Evolutionary conservation across 371 early-diverging fungal species (phyloP).

Genomic region (Nematocida sp.): DNA sequence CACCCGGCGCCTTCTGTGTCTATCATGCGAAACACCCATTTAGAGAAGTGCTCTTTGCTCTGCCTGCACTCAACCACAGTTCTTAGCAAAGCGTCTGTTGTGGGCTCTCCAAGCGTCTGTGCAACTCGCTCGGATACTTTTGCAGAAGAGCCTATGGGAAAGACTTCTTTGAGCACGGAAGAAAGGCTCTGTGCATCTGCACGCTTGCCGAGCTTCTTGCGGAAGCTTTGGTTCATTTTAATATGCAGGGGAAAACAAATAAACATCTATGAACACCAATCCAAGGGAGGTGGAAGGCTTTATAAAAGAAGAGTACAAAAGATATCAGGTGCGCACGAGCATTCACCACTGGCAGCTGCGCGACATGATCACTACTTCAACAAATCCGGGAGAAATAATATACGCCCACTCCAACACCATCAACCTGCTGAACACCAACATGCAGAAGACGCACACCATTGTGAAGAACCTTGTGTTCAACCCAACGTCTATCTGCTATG

Average conservation of each 20-base stretch:
- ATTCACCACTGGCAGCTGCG: constrained; percentile 74
- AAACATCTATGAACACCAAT: constrained; percentile 11
- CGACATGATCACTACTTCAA: constrained; percentile 67
- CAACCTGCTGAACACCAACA: constrained; percentile 42
- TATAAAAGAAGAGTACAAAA: constrained; percentile 38
- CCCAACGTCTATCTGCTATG: constrained; percentile 50
- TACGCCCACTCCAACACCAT: constrained; percentile 50
- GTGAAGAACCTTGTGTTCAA: constrained; percentile 50
- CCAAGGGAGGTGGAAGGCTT: constrained; percentile 44
- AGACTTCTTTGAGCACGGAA: constrained; percentile 10
- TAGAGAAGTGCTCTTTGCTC: constrained; percentile 12
- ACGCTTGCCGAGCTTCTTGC: not conserved
- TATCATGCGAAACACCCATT: constrained; percentile 27
- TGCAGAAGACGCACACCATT: constrained; percentile 29
- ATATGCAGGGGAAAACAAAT: too few species aligned
- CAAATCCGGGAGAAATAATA: constrained; percentile 32
- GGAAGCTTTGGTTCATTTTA: too few species aligned
- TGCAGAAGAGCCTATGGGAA: constrained; percentile 18
- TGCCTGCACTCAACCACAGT: constrained; percentile 18
- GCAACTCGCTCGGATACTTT: not conserved
- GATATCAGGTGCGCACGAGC: constrained; percentile 49
- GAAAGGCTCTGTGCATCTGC: not conserved
- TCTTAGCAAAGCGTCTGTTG: not conserved
- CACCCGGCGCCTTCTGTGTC: not conserved
- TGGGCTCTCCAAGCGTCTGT: not conserved